phyloP scores from a whole-genome alignment of 2,329 filamentous ascomycete species.

The Plectosphaerella sp. region DNA sequence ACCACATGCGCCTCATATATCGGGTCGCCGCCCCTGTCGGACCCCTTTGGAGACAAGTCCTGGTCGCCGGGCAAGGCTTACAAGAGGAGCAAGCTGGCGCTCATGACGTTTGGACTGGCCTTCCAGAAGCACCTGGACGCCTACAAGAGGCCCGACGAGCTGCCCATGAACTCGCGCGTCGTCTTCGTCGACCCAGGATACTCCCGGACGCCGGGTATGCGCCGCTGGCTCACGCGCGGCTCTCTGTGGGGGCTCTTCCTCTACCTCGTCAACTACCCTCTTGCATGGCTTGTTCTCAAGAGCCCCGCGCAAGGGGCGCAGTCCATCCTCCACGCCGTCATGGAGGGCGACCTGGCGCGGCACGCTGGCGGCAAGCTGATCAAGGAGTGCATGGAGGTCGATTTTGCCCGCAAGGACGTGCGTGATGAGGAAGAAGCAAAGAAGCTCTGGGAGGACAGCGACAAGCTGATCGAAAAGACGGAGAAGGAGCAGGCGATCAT shows the following conservation, averaged over 20 bases:
- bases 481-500: conserved; percentile 74
- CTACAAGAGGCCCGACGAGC: conserved; percentile 77
- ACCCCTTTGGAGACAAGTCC: conserved; percentile 40
- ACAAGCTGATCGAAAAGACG: conserved; percentile 73
- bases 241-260: conserved; percentile 73
- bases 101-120: conserved; percentile 84
- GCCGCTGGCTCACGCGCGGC: conserved; percentile 81
- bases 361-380: conserved; percentile 66
- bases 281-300: conserved; percentile 88
- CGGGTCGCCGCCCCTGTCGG: conserved; percentile 62
- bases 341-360: conserved; percentile 69
- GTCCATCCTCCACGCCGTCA: conserved; percentile 75
- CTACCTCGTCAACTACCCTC: conserved; percentile 72
- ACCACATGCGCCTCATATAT: conserved; percentile 88
- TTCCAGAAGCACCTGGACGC: conserved; percentile 89
- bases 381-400: conserved; percentile 82
- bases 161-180: conserved; percentile 78
- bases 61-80: conserved; percentile 57
- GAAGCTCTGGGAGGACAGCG: conserved; percentile 85
- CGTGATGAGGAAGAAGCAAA: conserved; percentile 76
- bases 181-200: conserved; percentile 85
- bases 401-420: conserved; percentile 68
- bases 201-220: conserved; percentile 79
- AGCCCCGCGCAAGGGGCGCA: conserved; percentile 80
- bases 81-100: conserved; percentile 67